Evolutionary conservation across 306 rosid species (phyloP).

Genomic region (Hylodesmum podocarpum): DNA sequence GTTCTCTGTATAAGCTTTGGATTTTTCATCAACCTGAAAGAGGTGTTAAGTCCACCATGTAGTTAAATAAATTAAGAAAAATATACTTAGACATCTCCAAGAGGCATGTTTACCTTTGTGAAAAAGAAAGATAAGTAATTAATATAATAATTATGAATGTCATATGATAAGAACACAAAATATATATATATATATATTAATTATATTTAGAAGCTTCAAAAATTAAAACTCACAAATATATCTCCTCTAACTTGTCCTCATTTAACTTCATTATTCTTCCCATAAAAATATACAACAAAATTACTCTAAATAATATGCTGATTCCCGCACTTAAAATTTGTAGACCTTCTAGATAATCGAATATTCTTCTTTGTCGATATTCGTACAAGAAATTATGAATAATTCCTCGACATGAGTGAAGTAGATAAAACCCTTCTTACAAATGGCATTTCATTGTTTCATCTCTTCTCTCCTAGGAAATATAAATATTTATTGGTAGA

Average conservation of each 20-base stretch:
- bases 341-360: background rate
- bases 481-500: slow-evolving; percentile 29
- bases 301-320: slow-evolving; percentile 20
- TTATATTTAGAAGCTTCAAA: no score
- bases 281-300: background rate
- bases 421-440: background rate
- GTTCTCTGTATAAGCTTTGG: background rate
- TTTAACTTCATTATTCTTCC: background rate
- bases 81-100: no score
- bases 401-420: slow-evolving; percentile 4
- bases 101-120: no score
- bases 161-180: no score
- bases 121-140: no score
- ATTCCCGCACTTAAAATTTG: slow-evolving; percentile 40
- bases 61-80: background rate
- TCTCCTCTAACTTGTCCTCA: slow-evolving; percentile 2
- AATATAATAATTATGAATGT: no score
- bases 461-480: background rate
- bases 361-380: slow-evolving; percentile 27
- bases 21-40: background rate
- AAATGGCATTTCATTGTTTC: slow-evolving; percentile 26
- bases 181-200: no score
- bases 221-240: no score
- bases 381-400: background rate
- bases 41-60: slow-evolving; percentile 4